Conservation (phyloP, 2,329 filamentous ascomycete genomes). For the Neurospora crassa region DNA sequence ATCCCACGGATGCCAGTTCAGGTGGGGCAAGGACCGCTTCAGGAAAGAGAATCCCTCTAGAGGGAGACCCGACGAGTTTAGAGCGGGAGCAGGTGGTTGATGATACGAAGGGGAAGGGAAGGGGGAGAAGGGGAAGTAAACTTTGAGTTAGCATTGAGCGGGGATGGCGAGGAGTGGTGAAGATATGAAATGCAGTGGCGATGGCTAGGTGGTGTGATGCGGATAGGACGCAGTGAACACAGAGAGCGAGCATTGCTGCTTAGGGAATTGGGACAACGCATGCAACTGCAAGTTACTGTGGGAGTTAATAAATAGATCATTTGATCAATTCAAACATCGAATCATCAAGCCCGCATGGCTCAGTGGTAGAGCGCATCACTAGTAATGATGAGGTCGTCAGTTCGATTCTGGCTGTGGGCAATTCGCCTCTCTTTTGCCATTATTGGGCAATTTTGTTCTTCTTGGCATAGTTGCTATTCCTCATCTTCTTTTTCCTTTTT, state of each 20-base stretch:
- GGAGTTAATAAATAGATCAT: neutral
- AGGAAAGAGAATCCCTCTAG: neutral
- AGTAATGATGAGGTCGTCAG: neutral
- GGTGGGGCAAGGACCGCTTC: conserved; percentile 1
- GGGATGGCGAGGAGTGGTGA: neutral
- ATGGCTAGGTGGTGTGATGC: neutral
- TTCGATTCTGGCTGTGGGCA: neutral
- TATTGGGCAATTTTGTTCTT: neutral
- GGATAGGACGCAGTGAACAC: neutral
- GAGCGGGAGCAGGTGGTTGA: conserved; percentile 1
- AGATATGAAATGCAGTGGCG: neutral
- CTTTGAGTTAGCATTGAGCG: neutral
- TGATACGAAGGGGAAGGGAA: neutral
- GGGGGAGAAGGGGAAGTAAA: neutral
- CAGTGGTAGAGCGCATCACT: neutral
- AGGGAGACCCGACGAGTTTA: conserved; percentile 8
- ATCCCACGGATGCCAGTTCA: conserved; percentile 5
- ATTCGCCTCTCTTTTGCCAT: neutral
- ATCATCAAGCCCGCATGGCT: neutral
- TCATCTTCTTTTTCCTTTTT: neutral
- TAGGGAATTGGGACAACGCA: neutral
- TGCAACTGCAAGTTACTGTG: neutral
- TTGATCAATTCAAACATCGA: neutral
- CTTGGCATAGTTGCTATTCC: neutral
- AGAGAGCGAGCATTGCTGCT: neutral